phyloP scores from a whole-genome alignment of 257 asterid species.

The Solanum clarkiae region DNA sequence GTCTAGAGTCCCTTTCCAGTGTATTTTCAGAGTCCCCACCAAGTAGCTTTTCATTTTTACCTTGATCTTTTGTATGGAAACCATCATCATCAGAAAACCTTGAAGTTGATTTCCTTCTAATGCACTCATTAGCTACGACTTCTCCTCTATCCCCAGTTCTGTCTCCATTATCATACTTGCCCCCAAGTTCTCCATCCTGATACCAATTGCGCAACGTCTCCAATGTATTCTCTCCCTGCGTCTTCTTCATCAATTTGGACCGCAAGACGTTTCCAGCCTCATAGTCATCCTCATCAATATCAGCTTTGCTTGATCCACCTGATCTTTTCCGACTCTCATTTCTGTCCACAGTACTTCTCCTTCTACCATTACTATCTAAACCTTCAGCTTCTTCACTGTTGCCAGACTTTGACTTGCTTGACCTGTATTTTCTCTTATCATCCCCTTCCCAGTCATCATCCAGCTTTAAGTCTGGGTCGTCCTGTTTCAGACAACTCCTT shows the following conservation, averaged over 20 bases:
- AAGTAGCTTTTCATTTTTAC: slow-evolving; percentile 8
- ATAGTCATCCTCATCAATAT: slow-evolving; percentile 61
- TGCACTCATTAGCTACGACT: slow-evolving; percentile 41
- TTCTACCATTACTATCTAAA: slow-evolving; percentile 45
- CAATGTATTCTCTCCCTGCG: slow-evolving; percentile 55
- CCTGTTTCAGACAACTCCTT: slow-evolving; percentile 38
- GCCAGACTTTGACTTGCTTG: slow-evolving; percentile 47
- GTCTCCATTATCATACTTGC: slow-evolving; percentile 39
- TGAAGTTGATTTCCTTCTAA: slow-evolving; percentile 33
- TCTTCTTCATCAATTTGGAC: slow-evolving; percentile 53
- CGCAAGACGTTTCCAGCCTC: slow-evolving; percentile 50
- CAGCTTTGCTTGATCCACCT: slow-evolving; percentile 47
- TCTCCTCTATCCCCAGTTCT: slow-evolving; percentile 43
- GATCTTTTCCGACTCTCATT: slow-evolving; percentile 66
- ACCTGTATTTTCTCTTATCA: slow-evolving; percentile 36
- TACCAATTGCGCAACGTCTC: slow-evolving; percentile 81
- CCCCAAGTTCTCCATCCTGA: slow-evolving; percentile 73
- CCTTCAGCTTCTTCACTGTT: slow-evolving; percentile 52
- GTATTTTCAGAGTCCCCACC: slow-evolving; percentile 34
- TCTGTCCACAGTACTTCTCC: slow-evolving; percentile 43
- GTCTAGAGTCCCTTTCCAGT: slow-evolving; percentile 31
- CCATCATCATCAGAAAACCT: slow-evolving; percentile 33
- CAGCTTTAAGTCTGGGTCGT: slow-evolving; percentile 49
- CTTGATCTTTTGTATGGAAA: slow-evolving; percentile 9
- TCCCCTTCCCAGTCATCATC: slow-evolving; percentile 61